These are phyloP conservation scores for Aspergillus coremiiformis DNA, from an alignment of 495 filamentous ascomycete genomes.

Conservation along the genomic window DNA sequence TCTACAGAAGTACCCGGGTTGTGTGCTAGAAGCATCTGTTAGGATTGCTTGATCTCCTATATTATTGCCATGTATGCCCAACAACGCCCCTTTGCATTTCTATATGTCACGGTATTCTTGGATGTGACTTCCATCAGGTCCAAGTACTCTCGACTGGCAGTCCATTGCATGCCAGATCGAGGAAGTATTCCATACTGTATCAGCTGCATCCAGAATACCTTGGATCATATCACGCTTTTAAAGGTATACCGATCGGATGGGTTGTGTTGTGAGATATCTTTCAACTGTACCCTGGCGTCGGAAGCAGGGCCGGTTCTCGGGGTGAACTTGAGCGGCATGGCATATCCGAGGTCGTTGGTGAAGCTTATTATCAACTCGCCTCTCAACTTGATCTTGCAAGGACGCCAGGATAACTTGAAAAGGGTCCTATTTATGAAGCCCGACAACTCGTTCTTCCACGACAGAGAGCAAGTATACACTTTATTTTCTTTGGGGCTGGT, in stretches of 20 bases:
- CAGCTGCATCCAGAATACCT: background rate
- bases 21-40: background rate
- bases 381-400: background rate
- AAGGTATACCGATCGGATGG: background rate
- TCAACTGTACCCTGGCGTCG: background rate
- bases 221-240: background rate
- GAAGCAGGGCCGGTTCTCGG: background rate
- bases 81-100: constrained; percentile 1
- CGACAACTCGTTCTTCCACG: no score
- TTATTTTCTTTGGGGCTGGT: background rate
- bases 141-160: no score
- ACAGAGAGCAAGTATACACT: background rate
- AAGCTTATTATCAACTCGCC: background rate
- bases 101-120: constrained; percentile 4
- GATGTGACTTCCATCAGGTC: background rate
- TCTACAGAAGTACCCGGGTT: background rate
- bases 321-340: background rate
- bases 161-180: background rate
- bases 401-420: background rate
- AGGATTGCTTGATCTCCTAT: background rate
- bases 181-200: background rate
- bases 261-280: background rate
- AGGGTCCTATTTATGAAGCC: no score
- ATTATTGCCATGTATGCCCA: constrained; percentile 8
- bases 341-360: background rate